Evolutionary conservation across 1,139 yeast genomes (phyloP).

Genomic region (Pichia cactophila): DNA sequence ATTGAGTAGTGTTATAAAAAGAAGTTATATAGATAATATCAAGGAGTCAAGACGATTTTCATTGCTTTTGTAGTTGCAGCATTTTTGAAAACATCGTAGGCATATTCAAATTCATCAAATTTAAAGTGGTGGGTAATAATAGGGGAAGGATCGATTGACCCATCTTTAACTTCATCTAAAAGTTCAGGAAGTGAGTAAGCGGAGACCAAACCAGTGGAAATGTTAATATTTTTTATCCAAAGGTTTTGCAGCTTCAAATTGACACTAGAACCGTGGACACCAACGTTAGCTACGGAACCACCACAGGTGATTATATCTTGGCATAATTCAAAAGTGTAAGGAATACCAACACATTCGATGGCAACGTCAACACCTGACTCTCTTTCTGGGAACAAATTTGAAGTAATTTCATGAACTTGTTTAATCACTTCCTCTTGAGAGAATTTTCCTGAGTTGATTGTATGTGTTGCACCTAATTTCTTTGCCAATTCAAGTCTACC

Average conservation of each 20-base stretch:
- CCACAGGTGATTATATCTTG: conserved; percentile 39
- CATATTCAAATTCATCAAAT: conserved; percentile 50
- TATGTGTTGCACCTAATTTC: conserved; percentile 36
- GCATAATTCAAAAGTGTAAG: conserved; percentile 39
- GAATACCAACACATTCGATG: conserved; percentile 42
- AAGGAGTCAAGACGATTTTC: conserved; percentile 28
- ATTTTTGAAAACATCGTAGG: conserved; percentile 48
- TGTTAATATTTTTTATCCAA: conserved; percentile 39
- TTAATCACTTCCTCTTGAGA: conserved; percentile 23
- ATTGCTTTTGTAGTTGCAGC: conserved; percentile 39
- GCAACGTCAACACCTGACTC: conserved; percentile 42
- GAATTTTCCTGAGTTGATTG: conserved; percentile 31
- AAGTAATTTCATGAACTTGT: conserved; percentile 25
- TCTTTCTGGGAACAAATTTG: conserved; percentile 16
- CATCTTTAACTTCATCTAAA: conserved; percentile 29
- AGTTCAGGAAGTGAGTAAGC: conserved; percentile 34
- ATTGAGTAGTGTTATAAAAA: background rate
- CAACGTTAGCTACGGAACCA: conserved; percentile 41
- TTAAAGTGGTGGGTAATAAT: conserved; percentile 59
- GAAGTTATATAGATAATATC: background rate
- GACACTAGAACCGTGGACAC: conserved; percentile 39
- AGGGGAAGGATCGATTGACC: conserved; percentile 33
- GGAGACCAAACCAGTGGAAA: conserved; percentile 39
- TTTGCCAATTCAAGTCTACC: conserved; percentile 35
- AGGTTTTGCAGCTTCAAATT: conserved; percentile 36